Conservation (phyloP, 2,329 filamentous ascomycete species). For the Apiospora aurea region DNA sequence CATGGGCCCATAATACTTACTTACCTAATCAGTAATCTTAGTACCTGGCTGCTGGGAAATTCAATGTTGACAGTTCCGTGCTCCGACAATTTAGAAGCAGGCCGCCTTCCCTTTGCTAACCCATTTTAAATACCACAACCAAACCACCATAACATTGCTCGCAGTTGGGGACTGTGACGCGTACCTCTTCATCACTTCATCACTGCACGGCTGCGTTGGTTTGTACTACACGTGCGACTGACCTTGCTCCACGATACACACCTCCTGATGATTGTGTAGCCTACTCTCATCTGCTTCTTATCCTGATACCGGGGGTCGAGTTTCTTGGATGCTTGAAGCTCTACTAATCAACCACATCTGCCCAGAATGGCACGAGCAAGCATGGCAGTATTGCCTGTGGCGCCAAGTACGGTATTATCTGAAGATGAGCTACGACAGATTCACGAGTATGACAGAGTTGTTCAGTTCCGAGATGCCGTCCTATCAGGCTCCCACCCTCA, state of each 20-base stretch:
- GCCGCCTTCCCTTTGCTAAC: constrained; percentile 5
- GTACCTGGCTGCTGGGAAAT: background rate
- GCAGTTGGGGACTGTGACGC: constrained; percentile 1
- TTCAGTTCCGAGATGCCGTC: constrained; percentile 81
- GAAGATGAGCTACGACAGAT: constrained; percentile 60
- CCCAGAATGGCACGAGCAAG: constrained; percentile 36
- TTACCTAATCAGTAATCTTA: background rate
- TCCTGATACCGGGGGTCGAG: background rate
- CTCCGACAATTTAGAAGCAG: background rate
- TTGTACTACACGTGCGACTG: constrained; percentile 15
- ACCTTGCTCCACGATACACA: constrained; percentile 14
- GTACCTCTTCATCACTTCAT: background rate
- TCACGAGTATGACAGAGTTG: constrained; percentile 78
- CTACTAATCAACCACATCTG: constrained; percentile 8
- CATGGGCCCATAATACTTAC: background rate
- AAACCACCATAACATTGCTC: background rate
- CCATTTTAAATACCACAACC: background rate
- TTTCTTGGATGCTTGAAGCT: constrained; percentile 1
- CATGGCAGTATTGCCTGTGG: constrained; percentile 32
- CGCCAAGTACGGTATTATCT: constrained; percentile 31
- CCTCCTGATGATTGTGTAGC: constrained; percentile 12
- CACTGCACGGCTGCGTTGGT: constrained; percentile 4
- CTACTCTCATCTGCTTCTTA: background rate
- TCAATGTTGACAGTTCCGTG: background rate
- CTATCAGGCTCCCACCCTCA: constrained; percentile 76